These are phyloP conservation scores for Hirsutella rhossiliensis DNA, from an alignment of 2,329 filamentous ascomycete genomes.

Conservation along the genomic window DNA sequence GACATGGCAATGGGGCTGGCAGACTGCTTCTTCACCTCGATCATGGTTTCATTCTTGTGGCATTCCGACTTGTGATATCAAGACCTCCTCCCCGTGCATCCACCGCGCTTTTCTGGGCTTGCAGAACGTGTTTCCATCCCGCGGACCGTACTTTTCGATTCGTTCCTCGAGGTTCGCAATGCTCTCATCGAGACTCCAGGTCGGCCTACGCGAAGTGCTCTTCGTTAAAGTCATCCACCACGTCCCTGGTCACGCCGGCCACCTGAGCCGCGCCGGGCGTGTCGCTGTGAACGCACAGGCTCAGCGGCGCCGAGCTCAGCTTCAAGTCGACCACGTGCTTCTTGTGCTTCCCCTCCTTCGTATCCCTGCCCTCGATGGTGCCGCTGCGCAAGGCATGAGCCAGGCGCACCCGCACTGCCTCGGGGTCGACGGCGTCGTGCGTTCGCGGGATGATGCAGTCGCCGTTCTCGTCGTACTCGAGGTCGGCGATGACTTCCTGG, in stretches of 20 bases:
- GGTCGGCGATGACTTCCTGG: slow-evolving; percentile 10
- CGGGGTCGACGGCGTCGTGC: background rate
- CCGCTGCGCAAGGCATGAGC: background rate
- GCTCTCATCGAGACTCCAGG: background rate
- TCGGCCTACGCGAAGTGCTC: background rate
- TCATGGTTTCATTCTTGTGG: too few relatives aligned
- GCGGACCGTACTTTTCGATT: background rate
- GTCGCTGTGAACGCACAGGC: slow-evolving; percentile 1
- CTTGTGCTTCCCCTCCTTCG: too few relatives aligned
- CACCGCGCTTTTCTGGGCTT: too few relatives aligned
- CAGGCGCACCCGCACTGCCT: background rate
- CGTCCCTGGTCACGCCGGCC: background rate
- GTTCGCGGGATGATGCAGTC: slow-evolving; percentile 1
- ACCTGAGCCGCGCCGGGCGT: background rate
- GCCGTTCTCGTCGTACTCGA: slow-evolving; percentile 7
- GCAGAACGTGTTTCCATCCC: too few relatives aligned
- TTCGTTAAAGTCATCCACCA: background rate
- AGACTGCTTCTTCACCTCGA: too few relatives aligned
- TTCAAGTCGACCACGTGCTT: background rate
- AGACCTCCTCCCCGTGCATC: too few relatives aligned
- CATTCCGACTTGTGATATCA: too few relatives aligned
- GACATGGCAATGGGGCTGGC: too few relatives aligned
- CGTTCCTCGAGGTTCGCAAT: background rate
- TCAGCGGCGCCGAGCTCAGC: slow-evolving; percentile 1
- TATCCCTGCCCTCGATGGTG: background rate